Evolutionary conservation across 2,329 filamentous ascomycete species (phyloP), one percentile per base, ranked within the genome.

Genomic region (Westerdykella ornata): DNA sequence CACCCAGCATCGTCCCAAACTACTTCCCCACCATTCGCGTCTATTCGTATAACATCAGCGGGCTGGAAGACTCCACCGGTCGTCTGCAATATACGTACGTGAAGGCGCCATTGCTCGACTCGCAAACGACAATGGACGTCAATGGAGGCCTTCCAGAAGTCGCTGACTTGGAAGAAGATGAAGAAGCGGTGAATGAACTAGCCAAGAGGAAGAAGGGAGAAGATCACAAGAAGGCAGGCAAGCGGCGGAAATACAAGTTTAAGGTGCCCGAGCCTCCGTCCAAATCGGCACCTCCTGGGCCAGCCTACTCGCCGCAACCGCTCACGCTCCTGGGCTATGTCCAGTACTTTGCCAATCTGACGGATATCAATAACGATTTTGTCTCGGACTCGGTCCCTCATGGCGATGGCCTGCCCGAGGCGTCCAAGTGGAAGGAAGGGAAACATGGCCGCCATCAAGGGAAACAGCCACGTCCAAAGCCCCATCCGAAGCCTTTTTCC

Each of bases 281-380:
- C 0, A 81, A 83, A 53, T 76, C 77, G 2, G 68, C 83, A 6
- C 79, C 80, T 5, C 90, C 90, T 0, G 92, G 92, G 0, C 92
- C 92, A 0, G 92, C 87, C 6, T 97, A 98, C 66, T 88, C 82
- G 15, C 81, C 84, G 6, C 92, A 98, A 61, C 72, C 86, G 0
- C 72, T 97, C 29, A 85, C 87, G 0, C 72, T 89, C 47, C 74
- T 84, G 3, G 81, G 86, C 4, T 96, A 88, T 65, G 88, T 81
- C 3, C 92, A 98, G 57, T 96, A 94, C 65, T 96, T 81, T 65
- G 88, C 90, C 46, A 98, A 98, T 63, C 70, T 98, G n/a, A 97
- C 90, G 0, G 70, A 79, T 44, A 82, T 95, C 67, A 94, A 97
- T 68, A 85, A 88, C 53, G 78, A 85, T 45, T 74, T 81, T 29